These are phyloP conservation scores for Kewa caespitosa DNA, from an alignment of 179 eudicot genomes.

Conservation along the genomic window DNA sequence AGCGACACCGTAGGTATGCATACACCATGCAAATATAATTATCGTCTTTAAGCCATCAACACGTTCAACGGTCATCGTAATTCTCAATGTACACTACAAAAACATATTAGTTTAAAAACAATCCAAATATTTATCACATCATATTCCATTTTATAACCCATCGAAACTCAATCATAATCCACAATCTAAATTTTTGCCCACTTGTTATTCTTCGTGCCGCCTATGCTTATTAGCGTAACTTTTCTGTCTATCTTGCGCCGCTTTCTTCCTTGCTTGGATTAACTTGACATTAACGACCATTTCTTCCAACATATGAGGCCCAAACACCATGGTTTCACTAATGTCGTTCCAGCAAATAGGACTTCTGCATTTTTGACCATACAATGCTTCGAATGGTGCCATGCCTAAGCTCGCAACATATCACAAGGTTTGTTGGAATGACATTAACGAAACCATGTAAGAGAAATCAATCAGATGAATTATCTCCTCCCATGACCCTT, in stretches of 20 bases:
- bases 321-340: not conserved
- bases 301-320: not conserved
- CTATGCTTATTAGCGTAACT: not conserved
- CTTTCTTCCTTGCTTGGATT: not conserved
- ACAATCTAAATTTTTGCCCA: too few relatives aligned
- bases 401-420: not conserved
- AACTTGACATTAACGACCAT: not conserved
- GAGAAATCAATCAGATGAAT: not conserved
- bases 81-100: too few relatives aligned
- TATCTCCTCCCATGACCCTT: not conserved
- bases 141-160: too few relatives aligned
- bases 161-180: too few relatives aligned
- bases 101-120: too few relatives aligned
- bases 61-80: too few relatives aligned
- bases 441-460: too few relatives aligned
- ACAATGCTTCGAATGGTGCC: not conserved
- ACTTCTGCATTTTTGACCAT: not conserved
- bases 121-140: too few relatives aligned
- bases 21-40: too few relatives aligned
- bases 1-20: too few relatives aligned
- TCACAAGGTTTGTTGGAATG: too few relatives aligned
- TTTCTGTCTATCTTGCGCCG: not conserved
- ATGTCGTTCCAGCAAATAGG: not conserved
- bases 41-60: too few relatives aligned
- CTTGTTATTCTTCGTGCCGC: not conserved